Evolutionary conservation across 169 alveolate genomes (phyloP).

Genomic region (Eimeria praecox): DNA sequence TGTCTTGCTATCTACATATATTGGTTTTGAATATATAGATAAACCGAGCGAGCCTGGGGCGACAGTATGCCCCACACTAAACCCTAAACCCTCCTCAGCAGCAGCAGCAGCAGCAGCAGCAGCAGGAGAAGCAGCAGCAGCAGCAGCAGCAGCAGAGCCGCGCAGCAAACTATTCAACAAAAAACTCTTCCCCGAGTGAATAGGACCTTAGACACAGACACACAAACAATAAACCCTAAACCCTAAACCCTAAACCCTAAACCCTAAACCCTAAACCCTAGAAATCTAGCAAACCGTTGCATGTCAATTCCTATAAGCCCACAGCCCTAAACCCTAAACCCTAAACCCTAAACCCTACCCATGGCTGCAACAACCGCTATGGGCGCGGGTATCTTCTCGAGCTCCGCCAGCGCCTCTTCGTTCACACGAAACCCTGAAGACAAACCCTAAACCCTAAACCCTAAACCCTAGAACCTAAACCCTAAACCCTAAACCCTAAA

Average conservation of each 20-base stretch:
- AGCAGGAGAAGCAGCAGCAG: background rate
- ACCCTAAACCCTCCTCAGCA: constrained; percentile 18
- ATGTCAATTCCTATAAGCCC: background rate
- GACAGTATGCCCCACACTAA: constrained; percentile 79
- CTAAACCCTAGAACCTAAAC: constrained; percentile 25
- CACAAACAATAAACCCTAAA: constrained; percentile 8
- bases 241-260: constrained; percentile 35
- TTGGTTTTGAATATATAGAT: constrained; percentile 61
- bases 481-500: background rate
- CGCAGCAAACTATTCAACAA: constrained; percentile 81
- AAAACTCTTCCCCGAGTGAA: constrained; percentile 90
- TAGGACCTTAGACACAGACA: constrained; percentile 85
- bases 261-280: constrained; percentile 7
- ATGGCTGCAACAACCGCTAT: constrained; percentile 89
- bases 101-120: background rate
- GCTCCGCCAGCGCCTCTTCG: constrained; percentile 69
- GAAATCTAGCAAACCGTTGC: background rate
- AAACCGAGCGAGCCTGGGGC: constrained; percentile 80
- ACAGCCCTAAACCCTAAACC: background rate
- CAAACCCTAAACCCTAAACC: constrained; percentile 38
- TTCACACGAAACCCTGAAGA: constrained; percentile 50
- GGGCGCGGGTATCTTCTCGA: constrained; percentile 83
- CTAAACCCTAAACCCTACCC: constrained; percentile 82
- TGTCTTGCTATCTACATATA: constrained; percentile 62
- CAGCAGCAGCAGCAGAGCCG: background rate